These are phyloP conservation scores for Cylindricascospora bacillispora DNA, from an alignment of 1,139 yeast species.

Conservation along the genomic window DNA sequence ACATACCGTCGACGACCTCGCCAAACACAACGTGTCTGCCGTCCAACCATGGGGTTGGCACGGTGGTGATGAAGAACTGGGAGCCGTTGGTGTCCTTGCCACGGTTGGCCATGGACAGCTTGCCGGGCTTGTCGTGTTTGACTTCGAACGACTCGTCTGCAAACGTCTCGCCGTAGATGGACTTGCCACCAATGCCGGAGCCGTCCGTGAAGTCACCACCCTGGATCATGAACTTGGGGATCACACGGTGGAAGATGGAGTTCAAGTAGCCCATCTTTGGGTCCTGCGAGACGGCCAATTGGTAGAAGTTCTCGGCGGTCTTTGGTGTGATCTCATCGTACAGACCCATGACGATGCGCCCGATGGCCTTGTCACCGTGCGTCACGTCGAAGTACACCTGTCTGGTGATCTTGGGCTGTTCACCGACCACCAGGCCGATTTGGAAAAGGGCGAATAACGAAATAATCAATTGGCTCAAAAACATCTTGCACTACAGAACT, in stretches of 20 bases:
- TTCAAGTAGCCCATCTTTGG: constrained; percentile 37
- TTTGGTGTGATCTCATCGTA: constrained; percentile 65
- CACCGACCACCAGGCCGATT: constrained; percentile 9
- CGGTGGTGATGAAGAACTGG: constrained; percentile 65
- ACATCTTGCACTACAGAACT: no score
- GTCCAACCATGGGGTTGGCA: constrained; percentile 49
- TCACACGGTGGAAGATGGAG: constrained; percentile 64
- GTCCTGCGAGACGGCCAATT: constrained; percentile 41
- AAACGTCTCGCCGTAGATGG: constrained; percentile 58
- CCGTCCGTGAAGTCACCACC: constrained; percentile 70
- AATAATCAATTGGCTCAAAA: no score
- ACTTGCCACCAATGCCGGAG: constrained; percentile 63
- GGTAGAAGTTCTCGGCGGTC: constrained; percentile 61
- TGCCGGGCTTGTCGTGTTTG: constrained; percentile 54
- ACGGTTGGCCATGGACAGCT: constrained; percentile 70
- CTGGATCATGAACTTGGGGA: constrained; percentile 67
- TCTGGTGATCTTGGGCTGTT: constrained; percentile 51
- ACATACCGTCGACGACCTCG: constrained; percentile 57
- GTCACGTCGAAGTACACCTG: constrained; percentile 48
- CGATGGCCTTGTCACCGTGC: constrained; percentile 46
- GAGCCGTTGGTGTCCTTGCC: constrained; percentile 74
- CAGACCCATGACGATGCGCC: constrained; percentile 56
- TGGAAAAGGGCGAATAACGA: background rate
- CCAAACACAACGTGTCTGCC: constrained; percentile 75
- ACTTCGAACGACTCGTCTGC: constrained; percentile 58